Evolutionary conservation across 805 yeast species (phyloP), one percentile per base, ranked within the genome.

Genomic region (Candida xyloterini): DNA sequence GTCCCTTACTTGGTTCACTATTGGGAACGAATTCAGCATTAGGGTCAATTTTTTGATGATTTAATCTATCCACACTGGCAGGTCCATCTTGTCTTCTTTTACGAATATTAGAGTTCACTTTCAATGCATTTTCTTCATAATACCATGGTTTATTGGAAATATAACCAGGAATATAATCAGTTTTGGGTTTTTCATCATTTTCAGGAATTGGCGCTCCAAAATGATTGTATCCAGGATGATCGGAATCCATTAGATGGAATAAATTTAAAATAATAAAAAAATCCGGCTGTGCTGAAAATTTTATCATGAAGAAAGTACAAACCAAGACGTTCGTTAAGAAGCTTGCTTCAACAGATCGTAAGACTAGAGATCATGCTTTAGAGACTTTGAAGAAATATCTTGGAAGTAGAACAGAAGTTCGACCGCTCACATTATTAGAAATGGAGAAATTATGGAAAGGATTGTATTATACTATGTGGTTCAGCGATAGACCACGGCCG

Each of bases 391-490:
- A 71, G 50, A 73, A 73, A 48, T 84, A 75, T 55, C 63, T 88
- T 33, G 58, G 73, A 2, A 63, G 73, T 14, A 59, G 70, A 40
- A 57, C 72, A 1, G 65, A 71, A 20, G 59, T 70, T 22, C 63
- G 55, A 21, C 66, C 73, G 27, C 61, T 79, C 27, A 55, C 70
- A 5, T 65, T 58, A 33, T 55, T 74, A 27, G 93, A 88, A 38
- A 69, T 79, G 47, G 84, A 84, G 50, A 90, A 91, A 59, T 67
- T 93, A 44, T 93, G 99, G 97, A 89, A 86, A 64, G 99, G 98
- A n/a, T 71, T 93, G 28, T 93, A 83, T 63, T 93, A 73, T 58
- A 78, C 95, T 9, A 87, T 93, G 95, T 93, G 99, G 98, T 88
- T 84, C 66, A 77, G 95, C 58, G 99, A 93, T 62, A 78, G 90